Base-by-base conservation (phyloP, 2,329 filamentous ascomycete species). In the Lachnellula occidentalis region DNA sequence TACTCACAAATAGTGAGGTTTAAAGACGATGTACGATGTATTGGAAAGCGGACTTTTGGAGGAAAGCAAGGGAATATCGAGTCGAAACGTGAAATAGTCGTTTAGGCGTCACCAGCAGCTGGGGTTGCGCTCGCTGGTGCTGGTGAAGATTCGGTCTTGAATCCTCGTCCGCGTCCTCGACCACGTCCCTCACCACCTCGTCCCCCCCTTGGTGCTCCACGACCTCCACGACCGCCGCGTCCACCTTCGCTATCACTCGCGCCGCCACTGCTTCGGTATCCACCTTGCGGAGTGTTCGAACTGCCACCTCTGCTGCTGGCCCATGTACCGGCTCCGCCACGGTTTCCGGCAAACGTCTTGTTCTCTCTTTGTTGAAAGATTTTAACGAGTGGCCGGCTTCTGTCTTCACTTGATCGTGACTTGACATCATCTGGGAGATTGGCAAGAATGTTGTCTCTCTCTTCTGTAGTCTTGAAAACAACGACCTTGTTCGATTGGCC, bases 401-500 rank as follows among this genome's bases (percentile, higher is more conserved):
- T 84, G 60, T 90, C 87, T 65, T 86, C 86, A 34, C 82, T 69
- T 53, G 71, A 79, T 60, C 82, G 80, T 60, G 84, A 88, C 78
- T 92, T 92, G 64, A 86, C 79, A 43, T 94, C 89, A 14, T 85
- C 79, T 5, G 90, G 82, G 55, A 95, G 78, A 60, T 84, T 85
- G 42, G 84, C 81, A 66, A 96, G 79, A 34, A 91, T 90, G 34
- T 80, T 82, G 64, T 92, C 88, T 67, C 92, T 89, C 48, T 95
- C 89, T 62, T 95, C 87, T 3, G 77, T 68, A 2, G 80, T 88
- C 68, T 86, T 83, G 74, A 97, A 97, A 61, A 92, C 86, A 24
- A 90, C 90, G 48, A 96, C 89, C 74, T 87, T 92, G 75, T 90
- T 90, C 58, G 84, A 83, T 66, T 83, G 83, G 37, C 86, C 86